phyloP scores from a whole-genome alignment of 139 green algal species.

The Desmodesmus armatus region DNA sequence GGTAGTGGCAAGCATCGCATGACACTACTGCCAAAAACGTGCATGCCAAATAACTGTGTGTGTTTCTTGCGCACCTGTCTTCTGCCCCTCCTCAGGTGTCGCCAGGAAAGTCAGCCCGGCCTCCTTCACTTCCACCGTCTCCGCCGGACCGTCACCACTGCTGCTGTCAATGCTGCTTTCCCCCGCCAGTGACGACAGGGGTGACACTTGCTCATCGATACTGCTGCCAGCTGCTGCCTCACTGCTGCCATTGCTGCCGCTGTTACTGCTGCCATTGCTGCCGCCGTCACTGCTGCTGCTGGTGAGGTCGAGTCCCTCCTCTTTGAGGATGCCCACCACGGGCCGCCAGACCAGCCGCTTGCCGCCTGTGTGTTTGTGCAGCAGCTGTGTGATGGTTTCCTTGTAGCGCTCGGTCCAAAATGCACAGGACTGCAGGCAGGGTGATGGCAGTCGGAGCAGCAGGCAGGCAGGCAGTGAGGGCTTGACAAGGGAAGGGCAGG shows the following conservation, averaged over 20 bases:
- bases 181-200: not conserved
- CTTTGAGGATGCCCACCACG: slow-evolving; percentile 63
- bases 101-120: slow-evolving; percentile 59
- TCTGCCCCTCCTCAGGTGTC: slow-evolving; percentile 63
- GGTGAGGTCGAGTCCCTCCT: slow-evolving; percentile 67
- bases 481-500: not conserved
- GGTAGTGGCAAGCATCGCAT: too few relatives aligned
- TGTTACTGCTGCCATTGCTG: not conserved
- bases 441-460: not conserved
- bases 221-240: slow-evolving; percentile 5
- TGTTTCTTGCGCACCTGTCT: too few relatives aligned
- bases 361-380: slow-evolving; percentile 24
- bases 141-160: too few relatives aligned
- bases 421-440: slow-evolving; percentile 54
- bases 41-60: slow-evolving; percentile 5
- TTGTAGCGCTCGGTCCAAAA: slow-evolving; percentile 64
- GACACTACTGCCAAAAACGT: not conserved
- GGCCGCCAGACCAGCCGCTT: slow-evolving; percentile 71
- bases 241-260: not conserved
- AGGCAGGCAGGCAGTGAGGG: not conserved
- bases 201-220: not conserved
- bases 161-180: not conserved
- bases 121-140: slow-evolving; percentile 63
- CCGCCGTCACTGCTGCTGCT: not conserved
- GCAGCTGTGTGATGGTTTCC: slow-evolving; percentile 9